These are phyloP conservation scores for Pseudoneurospora amorphoporcata DNA, from an alignment of 495 filamentous ascomycete genomes.

Conservation along the genomic window DNA sequence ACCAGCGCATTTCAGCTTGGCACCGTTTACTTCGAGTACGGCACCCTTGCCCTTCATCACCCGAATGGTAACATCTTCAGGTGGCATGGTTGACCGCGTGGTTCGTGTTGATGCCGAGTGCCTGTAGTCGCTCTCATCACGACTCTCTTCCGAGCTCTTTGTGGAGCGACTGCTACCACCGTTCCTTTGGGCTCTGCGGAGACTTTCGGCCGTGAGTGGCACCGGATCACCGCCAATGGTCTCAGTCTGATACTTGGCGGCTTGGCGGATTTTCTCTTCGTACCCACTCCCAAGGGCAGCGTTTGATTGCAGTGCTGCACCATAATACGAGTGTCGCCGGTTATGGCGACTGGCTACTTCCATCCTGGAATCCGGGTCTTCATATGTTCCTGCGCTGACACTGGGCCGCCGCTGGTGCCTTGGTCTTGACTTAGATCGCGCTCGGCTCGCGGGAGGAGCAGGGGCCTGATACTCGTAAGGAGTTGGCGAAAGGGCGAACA, in stretches of 20 bases:
- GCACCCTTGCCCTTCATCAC: constrained; percentile 31
- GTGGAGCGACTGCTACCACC: constrained; percentile 42
- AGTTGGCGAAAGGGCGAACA: constrained; percentile 23
- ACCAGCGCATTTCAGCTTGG: constrained; percentile 42
- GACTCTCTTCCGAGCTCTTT: constrained; percentile 37
- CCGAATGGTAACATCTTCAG: constrained; percentile 44
- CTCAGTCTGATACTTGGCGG: constrained; percentile 41
- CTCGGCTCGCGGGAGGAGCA: constrained; percentile 2
- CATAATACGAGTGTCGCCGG: constrained; percentile 26
- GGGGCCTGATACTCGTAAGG: constrained; percentile 13
- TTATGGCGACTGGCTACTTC: constrained; percentile 16
- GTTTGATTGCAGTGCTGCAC: constrained; percentile 5
- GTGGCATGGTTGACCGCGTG: constrained; percentile 36
- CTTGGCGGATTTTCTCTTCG: constrained; percentile 39
- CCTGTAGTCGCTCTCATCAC: constrained; percentile 47
- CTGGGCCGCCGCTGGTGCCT: constrained; percentile 8
- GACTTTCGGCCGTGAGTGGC: constrained; percentile 39
- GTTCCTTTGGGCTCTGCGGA: constrained; percentile 34
- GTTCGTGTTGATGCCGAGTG: constrained; percentile 45
- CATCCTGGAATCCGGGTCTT: constrained; percentile 14
- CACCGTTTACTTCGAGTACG: constrained; percentile 35
- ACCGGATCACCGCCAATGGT: constrained; percentile 30
- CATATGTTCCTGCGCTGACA: constrained; percentile 14
- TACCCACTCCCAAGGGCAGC: constrained; percentile 25
- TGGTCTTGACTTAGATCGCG: constrained; percentile 1